These are phyloP conservation scores for Glycyrrhiza uralensis DNA, from an alignment of 306 rosid species.

Conservation along the genomic window DNA sequence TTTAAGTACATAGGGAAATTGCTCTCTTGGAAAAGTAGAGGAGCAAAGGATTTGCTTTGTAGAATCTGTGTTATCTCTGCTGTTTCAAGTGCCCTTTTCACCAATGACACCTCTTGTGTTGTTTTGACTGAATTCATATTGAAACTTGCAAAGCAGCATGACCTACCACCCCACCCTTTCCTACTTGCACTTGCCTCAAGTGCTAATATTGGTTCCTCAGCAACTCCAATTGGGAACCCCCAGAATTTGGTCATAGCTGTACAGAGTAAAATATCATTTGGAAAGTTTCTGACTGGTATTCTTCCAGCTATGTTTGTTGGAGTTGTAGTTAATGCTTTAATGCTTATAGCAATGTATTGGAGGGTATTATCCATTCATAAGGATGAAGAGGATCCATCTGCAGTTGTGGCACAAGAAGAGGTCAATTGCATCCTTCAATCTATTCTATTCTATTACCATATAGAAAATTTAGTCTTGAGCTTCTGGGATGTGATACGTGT, in stretches of 20 bases:
- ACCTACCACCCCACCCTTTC: conserved; percentile 89
- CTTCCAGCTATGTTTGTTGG: conserved; percentile 81
- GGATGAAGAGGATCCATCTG: conserved; percentile 54
- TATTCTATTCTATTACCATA: too few relatives aligned
- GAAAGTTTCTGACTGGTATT: conserved; percentile 59
- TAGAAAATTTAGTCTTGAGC: too few relatives aligned
- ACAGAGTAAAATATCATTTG: conserved; percentile 67
- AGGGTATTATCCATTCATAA: conserved; percentile 47
- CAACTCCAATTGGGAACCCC: conserved; percentile 93
- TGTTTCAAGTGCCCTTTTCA: conserved; percentile 75
- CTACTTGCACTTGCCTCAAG: conserved; percentile 92
- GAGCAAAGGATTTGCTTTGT: conserved; percentile 77
- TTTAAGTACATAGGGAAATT: conserved; percentile 78
- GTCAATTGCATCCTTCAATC: conserved; percentile 44
- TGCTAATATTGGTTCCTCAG: conserved; percentile 87
- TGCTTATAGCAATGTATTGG: conserved; percentile 64
- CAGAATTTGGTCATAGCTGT: conserved; percentile 84
- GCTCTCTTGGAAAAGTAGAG: conserved; percentile 79
- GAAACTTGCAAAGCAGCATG: conserved; percentile 78
- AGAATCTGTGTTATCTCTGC: conserved; percentile 84
- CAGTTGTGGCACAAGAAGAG: conserved; percentile 47
- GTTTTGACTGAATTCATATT: conserved; percentile 85
- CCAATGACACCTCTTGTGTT: conserved; percentile 86
- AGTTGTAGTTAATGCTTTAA: conserved; percentile 53
- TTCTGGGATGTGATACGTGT: too few relatives aligned